Evolutionary conservation across 23 red algal species (phyloP), one percentile per base, ranked within the genome.

Genomic region (Gracilaria gracilis): DNA sequence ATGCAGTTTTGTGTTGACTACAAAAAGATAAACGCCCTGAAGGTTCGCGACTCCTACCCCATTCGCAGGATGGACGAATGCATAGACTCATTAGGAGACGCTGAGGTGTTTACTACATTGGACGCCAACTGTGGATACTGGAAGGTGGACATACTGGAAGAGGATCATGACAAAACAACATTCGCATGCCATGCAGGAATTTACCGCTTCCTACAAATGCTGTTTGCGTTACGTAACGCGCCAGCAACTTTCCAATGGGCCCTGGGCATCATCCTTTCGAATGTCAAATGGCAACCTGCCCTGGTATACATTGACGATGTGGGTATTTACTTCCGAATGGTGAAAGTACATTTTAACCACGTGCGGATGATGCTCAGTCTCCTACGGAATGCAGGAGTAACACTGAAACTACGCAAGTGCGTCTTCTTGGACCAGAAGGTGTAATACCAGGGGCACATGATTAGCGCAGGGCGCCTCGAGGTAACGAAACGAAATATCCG

Each of bases 61-160:
- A 72, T 87, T 31, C 83, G 65, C 24, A n/a, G 83, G 21, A 87
- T 75, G 62, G 83, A 87, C 50, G 83, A 76, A 11, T 87, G 53
- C 20, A 69, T 87, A 21, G 83, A 87, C 64, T 87, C 83, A 3
- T 34, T 87, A 11, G 62, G 83, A 23, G 35, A 73, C 11, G 62
- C 83, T 1, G 0, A 86, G 23, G 4, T 86, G 23, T 69, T 85
- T 34, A 67, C 82, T 16, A 85, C 82, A n/a, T 42, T 85, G 35
- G 82, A 85, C 37, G 55, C 31, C 61, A 85, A 85, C 37, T 62
- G 33, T 55, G 57, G n/a, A n/a, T n/a, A n/a, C n/a, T n/a, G n/a
- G n/a, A n/a, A n/a, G n/a, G n/a, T n/a, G n/a, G n/a, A n/a, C n/a
- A n/a, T n/a, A n/a, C n/a, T n/a, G n/a, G n/a, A n/a, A n/a, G n/a